These are phyloP conservation scores for Biscogniauxia mediterranea DNA, from an alignment of 2,329 filamentous ascomycete species.

Conservation along the genomic window DNA sequence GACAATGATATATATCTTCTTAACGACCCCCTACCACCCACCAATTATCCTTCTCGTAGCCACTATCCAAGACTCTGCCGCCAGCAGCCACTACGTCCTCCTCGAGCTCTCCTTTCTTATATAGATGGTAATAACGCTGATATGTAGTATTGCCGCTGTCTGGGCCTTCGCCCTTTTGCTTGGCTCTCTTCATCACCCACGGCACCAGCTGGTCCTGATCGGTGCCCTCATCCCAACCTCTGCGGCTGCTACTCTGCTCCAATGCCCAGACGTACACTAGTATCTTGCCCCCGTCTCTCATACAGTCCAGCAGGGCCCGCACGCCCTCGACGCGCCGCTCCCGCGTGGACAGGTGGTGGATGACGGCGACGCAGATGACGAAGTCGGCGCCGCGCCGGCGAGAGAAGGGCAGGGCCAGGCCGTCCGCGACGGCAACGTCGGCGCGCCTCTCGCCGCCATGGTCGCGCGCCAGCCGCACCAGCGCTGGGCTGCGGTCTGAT, in stretches of 20 bases:
- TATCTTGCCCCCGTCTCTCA: conserved; percentile 60
- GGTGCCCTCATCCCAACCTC: conserved; percentile 82
- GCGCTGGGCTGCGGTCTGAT: conserved; percentile 72
- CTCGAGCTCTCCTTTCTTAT: conserved; percentile 82
- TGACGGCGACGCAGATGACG: conserved; percentile 87
- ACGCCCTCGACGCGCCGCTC: conserved; percentile 72
- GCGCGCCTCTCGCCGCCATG: conserved; percentile 45
- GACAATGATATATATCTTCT: conserved; percentile 5
- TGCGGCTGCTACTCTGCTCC: conserved; percentile 81
- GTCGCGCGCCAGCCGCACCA: conserved; percentile 49
- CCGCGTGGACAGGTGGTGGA: conserved; percentile 86
- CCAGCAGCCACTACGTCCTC: conserved; percentile 72
- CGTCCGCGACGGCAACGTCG: conserved; percentile 76
- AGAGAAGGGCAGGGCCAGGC: conserved; percentile 73
- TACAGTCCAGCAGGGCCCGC: conserved; percentile 64
- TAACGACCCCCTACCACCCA: conserved; percentile 69
- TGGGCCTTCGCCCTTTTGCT: not conserved
- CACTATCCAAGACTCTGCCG: conserved; percentile 71
- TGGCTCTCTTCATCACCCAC: conserved; percentile 70
- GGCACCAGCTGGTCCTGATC: conserved; percentile 93
- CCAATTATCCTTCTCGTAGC: conserved; percentile 98
- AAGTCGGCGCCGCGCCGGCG: conserved; percentile 65
- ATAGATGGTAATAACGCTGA: conserved; percentile 93
- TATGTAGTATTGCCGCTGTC: conserved; percentile 54
- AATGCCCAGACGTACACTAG: conserved; percentile 94